Conservation (phyloP, 2,329 filamentous ascomycete genomes). For the Penicillium hordei region DNA sequence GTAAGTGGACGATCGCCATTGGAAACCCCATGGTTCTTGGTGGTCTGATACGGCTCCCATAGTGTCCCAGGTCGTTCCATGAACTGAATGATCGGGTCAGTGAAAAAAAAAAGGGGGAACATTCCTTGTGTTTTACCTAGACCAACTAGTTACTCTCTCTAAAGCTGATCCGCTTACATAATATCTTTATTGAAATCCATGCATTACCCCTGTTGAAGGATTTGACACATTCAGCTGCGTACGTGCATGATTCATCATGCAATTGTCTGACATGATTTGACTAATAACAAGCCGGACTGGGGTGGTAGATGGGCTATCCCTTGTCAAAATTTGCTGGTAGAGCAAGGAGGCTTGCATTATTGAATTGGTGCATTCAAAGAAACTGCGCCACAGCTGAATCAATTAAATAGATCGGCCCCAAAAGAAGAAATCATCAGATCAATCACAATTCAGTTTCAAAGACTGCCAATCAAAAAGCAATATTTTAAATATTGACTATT, state of each 20-base stretch:
- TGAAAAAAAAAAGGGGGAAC: too few relatives aligned
- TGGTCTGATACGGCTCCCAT: background rate
- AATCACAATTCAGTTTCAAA: background rate
- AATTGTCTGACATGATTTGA: background rate
- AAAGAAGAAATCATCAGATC: background rate
- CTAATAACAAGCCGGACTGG: background rate
- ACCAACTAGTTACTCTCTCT: too few relatives aligned
- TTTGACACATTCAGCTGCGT: background rate
- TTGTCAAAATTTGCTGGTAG: background rate
- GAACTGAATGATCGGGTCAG: background rate
- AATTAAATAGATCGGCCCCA: background rate
- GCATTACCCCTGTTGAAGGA: background rate
- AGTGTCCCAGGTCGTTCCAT: background rate
- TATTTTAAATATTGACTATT: background rate
- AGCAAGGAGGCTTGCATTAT: background rate
- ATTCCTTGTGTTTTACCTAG: background rate
- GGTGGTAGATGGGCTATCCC: background rate
- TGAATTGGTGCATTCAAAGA: background rate
- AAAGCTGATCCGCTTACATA: background rate
- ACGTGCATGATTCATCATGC: too few relatives aligned
- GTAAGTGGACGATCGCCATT: slow-evolving; percentile 25
- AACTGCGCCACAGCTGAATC: background rate
- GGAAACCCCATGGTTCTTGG: slow-evolving; percentile 14
- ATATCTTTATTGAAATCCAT: background rate
- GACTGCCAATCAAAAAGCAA: background rate